phyloP scores from a whole-genome alignment of 1,139 yeast species.

The Yamadazyma spencermartinsiae region DNA sequence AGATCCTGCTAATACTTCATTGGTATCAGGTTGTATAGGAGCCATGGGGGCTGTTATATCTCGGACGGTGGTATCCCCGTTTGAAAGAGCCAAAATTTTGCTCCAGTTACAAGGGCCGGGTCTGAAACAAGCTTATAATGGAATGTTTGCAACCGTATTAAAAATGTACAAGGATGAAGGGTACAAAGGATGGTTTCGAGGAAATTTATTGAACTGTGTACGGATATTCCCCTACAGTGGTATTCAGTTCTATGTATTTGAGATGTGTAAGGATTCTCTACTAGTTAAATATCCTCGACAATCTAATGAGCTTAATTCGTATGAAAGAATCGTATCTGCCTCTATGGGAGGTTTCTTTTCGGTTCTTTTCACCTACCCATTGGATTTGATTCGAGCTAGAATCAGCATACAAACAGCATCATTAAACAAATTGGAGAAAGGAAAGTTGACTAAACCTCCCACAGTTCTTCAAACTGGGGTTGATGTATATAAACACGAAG shows the following conservation, averaged over 20 bases:
- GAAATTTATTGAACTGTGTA: slow-evolving; percentile 86
- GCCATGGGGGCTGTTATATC: slow-evolving; percentile 69
- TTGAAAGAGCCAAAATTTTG: slow-evolving; percentile 90
- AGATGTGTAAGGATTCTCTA: slow-evolving; percentile 57
- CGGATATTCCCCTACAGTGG: slow-evolving; percentile 94
- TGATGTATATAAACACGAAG: slow-evolving; percentile 70
- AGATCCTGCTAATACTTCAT: slow-evolving; percentile 58
- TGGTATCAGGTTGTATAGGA: slow-evolving; percentile 63
- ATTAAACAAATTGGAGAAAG: slow-evolving; percentile 49
- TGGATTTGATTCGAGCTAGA: slow-evolving; percentile 88
- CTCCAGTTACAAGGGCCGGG: slow-evolving; percentile 88
- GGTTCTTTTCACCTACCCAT: slow-evolving; percentile 84
- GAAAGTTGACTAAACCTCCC: slow-evolving; percentile 56
- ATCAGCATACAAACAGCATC: slow-evolving; percentile 88
- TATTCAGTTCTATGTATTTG: slow-evolving; percentile 88
- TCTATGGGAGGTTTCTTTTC: slow-evolving; percentile 80
- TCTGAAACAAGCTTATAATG: slow-evolving; percentile 58
- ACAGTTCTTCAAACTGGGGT: slow-evolving; percentile 62
- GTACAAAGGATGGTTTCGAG: slow-evolving; percentile 81
- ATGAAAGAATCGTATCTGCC: slow-evolving; percentile 72
- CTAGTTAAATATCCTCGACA: slow-evolving; percentile 27
- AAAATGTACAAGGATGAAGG: slow-evolving; percentile 92
- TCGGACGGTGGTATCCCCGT: slow-evolving; percentile 90
- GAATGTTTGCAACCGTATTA: slow-evolving; percentile 71
- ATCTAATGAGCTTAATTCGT: slow-evolving; percentile 38